These are phyloP conservation scores for Beauveria pseudobassiana DNA, from an alignment of 2,329 filamentous ascomycete genomes.

Conservation along the genomic window DNA sequence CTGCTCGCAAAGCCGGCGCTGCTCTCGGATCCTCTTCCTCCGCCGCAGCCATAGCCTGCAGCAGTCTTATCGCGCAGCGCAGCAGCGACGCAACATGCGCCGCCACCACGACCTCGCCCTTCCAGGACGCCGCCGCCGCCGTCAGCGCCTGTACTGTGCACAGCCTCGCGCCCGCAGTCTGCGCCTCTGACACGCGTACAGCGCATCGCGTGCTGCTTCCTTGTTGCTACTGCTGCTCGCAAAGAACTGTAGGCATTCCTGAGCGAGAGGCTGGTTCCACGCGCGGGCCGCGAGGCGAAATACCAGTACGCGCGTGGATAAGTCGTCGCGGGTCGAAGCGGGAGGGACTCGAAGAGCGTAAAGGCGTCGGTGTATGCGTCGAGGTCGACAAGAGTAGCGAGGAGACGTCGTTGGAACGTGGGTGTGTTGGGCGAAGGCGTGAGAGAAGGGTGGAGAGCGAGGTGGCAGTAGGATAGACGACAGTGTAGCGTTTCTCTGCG, in stretches of 20 bases:
- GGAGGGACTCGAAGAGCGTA: slow-evolving; percentile 50
- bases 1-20: background rate
- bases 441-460: slow-evolving; percentile 54
- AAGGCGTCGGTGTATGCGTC: slow-evolving; percentile 20
- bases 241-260: slow-evolving; percentile 56
- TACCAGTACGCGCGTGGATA: slow-evolving; percentile 64
- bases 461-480: slow-evolving; percentile 58
- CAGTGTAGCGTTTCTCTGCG: background rate
- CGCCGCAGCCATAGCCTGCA: slow-evolving; percentile 33
- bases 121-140: slow-evolving; percentile 23
- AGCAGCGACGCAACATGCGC: slow-evolving; percentile 30
- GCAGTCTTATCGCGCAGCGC: slow-evolving; percentile 46
- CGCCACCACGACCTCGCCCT: slow-evolving; percentile 12
- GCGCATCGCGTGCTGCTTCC: slow-evolving; percentile 45
- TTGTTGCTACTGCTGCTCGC: slow-evolving; percentile 19
- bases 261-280: slow-evolving; percentile 50
- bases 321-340: slow-evolving; percentile 47
- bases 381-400: slow-evolving; percentile 58
- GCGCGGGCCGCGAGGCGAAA: slow-evolving; percentile 63
- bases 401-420: slow-evolving; percentile 64
- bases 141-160: slow-evolving; percentile 41
- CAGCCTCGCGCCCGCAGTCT: slow-evolving; percentile 52
- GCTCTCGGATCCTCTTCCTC: slow-evolving; percentile 13
- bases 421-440: slow-evolving; percentile 60
- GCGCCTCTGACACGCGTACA: slow-evolving; percentile 78